Evolutionary conservation across 805 yeast genomes (phyloP).

Genomic region (Metschnikowia picachoensis): DNA sequence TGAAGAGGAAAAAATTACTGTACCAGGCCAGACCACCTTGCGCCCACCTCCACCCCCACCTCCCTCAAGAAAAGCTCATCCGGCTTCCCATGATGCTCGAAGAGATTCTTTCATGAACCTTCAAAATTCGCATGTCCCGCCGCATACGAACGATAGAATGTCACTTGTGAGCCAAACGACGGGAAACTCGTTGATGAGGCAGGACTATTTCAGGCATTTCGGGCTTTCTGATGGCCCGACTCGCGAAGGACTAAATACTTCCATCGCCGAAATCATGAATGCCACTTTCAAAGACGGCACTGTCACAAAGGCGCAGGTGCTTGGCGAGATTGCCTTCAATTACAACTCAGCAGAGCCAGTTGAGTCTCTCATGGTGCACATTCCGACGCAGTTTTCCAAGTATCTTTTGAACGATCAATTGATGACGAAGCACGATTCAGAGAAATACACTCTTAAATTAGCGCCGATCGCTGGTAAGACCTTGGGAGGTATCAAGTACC

Average conservation of each 20-base stretch:
- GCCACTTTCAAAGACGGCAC: conserved; percentile 71
- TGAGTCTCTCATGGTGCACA: conserved; percentile 32
- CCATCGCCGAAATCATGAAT: conserved; percentile 80
- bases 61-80: conserved; percentile 48
- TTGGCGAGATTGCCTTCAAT: conserved; percentile 86
- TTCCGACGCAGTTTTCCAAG: conserved; percentile 49
- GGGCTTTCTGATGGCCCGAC: conserved; percentile 12
- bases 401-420: conserved; percentile 40
- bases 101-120: conserved; percentile 39
- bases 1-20: not conserved
- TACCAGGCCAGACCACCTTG: not conserved
- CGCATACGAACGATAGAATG: conserved; percentile 12
- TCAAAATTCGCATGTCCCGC: conserved; percentile 30
- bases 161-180: conserved; percentile 36
- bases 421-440: conserved; percentile 25
- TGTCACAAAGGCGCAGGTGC: conserved; percentile 53
- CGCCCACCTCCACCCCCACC: conserved; percentile 64
- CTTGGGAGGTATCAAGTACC: conserved; percentile 77
- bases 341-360: conserved; percentile 38
- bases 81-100: conserved; percentile 3
- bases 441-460: conserved; percentile 43
- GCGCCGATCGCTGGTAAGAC: conserved; percentile 57
- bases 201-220: conserved; percentile 40
- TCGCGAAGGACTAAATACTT: conserved; percentile 63
- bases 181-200: conserved; percentile 44